phyloP scores from a whole-genome alignment of 495 filamentous ascomycete species.

The Neurospora sp. region DNA sequence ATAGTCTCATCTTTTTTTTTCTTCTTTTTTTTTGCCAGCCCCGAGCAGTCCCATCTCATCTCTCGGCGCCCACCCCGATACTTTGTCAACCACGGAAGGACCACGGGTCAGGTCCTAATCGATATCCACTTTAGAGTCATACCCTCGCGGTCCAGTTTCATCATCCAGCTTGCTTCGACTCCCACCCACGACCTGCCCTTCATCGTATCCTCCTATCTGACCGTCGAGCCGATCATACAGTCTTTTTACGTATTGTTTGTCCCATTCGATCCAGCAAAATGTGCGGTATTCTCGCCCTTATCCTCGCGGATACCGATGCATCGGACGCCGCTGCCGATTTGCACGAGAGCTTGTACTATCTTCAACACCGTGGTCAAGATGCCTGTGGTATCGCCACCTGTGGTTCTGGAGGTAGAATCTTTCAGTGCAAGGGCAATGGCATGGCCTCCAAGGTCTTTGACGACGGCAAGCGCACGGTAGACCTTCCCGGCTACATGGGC shows the following conservation, averaged over 20 bases:
- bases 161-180: background rate
- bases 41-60: background rate
- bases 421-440: conserved; percentile 86
- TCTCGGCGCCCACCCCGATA: background rate
- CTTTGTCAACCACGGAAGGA: background rate
- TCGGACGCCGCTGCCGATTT: conserved; percentile 49
- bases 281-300: conserved; percentile 82
- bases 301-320: conserved; percentile 52
- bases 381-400: conserved; percentile 83
- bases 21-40: background rate
- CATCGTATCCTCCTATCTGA: background rate
- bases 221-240: background rate
- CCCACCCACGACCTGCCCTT: background rate
- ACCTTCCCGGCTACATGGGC: conserved; percentile 85
- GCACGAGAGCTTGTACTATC: conserved; percentile 82
- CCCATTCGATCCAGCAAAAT: conserved; percentile 35
- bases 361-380: conserved; percentile 81
- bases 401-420: conserved; percentile 67
- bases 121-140: background rate
- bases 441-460: conserved; percentile 81
- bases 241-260: background rate
- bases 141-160: background rate
- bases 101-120: background rate
- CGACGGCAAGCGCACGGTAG: conserved; percentile 61
- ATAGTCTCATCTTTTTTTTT: background rate